Evolutionary conservation across 495 filamentous ascomycete genomes (phyloP).

Genomic region (Lineolata rhizophorae): DNA sequence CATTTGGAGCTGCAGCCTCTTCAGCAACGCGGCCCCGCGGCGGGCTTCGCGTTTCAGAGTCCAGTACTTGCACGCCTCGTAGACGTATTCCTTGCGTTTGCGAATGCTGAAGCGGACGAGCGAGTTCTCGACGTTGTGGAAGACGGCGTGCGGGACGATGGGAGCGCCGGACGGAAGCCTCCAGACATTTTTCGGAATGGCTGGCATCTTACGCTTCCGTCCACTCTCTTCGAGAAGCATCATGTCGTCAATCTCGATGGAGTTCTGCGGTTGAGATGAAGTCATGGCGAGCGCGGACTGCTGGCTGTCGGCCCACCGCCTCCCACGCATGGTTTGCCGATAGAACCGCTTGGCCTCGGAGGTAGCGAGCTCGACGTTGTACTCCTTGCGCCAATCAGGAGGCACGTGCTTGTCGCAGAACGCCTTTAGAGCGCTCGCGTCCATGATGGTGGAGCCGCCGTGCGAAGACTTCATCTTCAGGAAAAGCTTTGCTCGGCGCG

Average conservation of each 20-base stretch:
- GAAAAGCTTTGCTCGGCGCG: conserved; percentile 66
- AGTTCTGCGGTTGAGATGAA: conserved; percentile 31
- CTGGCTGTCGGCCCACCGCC: conserved; percentile 80
- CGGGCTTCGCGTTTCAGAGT: conserved; percentile 87
- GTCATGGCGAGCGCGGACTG: conserved; percentile 54
- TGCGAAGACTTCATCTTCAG: conserved; percentile 92
- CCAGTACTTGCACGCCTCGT: conserved; percentile 92
- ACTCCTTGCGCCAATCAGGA: conserved; percentile 66
- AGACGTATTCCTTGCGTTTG: conserved; percentile 76
- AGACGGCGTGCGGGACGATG: conserved; percentile 71
- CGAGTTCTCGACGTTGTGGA: conserved; percentile 56
- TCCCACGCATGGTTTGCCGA: conserved; percentile 60
- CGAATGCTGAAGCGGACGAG: conserved; percentile 59
- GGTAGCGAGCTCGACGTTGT: conserved; percentile 48
- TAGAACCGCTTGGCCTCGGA: conserved; percentile 62
- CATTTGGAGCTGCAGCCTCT: conserved; percentile 80
- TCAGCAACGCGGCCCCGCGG: conserved; percentile 73
- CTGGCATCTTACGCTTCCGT: conserved; percentile 39
- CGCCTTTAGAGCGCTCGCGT: conserved; percentile 77
- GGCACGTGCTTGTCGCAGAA: conserved; percentile 95
- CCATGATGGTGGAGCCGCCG: conserved; percentile 54
- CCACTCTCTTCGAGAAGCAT: conserved; percentile 52
- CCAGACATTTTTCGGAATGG: conserved; percentile 43
- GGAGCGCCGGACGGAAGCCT: conserved; percentile 87
- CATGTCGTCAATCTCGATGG: conserved; percentile 17